A percentile compares a stretch with the other conserved stretches of the same genome.
Evolutionary conservation across 164 flowering plant genomes (phyloP).

Genomic region (Aristolochia fimbriata): DNA sequence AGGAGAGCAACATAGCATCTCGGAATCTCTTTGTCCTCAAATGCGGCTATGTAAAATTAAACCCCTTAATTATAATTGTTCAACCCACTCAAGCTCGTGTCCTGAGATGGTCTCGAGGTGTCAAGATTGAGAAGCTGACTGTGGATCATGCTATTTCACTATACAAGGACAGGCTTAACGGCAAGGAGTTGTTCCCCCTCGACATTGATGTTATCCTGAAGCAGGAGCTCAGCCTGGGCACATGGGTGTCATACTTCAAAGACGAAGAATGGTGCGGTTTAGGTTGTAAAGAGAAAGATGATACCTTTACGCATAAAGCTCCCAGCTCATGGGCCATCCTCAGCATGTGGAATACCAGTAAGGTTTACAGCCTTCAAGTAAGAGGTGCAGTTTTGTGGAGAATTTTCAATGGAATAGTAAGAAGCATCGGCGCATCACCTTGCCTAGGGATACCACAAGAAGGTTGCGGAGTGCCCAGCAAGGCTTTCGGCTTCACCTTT

Average conservation of each 20-base stretch:
- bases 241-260: slow-evolving; percentile 38
- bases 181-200: slow-evolving; percentile 27
- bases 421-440: slow-evolving; percentile 27
- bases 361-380: slow-evolving; percentile 30
- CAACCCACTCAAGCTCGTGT: slow-evolving; percentile 20
- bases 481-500: slow-evolving; percentile 37
- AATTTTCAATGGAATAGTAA: slow-evolving; percentile 18
- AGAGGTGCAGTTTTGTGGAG: slow-evolving; percentile 19
- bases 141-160: slow-evolving; percentile 32
- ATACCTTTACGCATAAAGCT: slow-evolving; percentile 12
- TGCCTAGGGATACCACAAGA: slow-evolving; percentile 21
- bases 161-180: slow-evolving; percentile 20
- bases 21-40: slow-evolving; percentile 31
- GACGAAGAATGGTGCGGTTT: slow-evolving; percentile 31
- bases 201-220: slow-evolving; percentile 36
- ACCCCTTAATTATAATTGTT: slow-evolving; percentile 27
- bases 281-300: slow-evolving; percentile 10
- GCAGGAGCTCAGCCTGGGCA: slow-evolving; percentile 37
- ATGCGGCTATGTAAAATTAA: slow-evolving; percentile 25
- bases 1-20: slow-evolving; percentile 35
- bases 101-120: slow-evolving; percentile 8
- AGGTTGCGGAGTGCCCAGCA: slow-evolving; percentile 8
- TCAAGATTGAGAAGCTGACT: slow-evolving; percentile 30
- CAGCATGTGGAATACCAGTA: slow-evolving; percentile 42
- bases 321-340: slow-evolving; percentile 43